phyloP scores from a whole-genome alignment of 305 asterid species.

The Fraxinus dipetala region DNA sequence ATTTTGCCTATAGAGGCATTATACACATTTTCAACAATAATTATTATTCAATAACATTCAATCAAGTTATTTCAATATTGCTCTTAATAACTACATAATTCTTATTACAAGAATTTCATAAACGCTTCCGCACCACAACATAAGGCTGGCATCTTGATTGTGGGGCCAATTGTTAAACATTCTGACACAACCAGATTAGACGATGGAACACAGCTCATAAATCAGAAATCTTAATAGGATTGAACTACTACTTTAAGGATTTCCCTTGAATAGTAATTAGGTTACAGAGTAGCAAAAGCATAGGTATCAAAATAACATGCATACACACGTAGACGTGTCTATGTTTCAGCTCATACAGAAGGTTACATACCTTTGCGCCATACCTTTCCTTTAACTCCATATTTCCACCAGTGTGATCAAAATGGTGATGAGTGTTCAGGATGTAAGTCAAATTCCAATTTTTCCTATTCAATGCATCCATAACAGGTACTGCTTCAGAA shows the following conservation, averaged over 20 bases:
- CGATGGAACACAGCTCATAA: background rate
- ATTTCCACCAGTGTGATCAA: constrained; percentile 97
- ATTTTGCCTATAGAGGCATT: too few species aligned
- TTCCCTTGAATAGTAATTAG: background rate
- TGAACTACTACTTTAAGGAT: background rate
- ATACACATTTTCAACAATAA: too few species aligned
- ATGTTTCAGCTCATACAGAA: constrained; percentile 10
- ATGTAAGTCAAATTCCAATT: constrained; percentile 80
- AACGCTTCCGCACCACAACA: background rate
- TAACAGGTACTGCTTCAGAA: constrained; percentile 50
- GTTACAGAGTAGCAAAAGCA: background rate
- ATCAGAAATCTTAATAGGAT: background rate
- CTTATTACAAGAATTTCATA: too few species aligned
- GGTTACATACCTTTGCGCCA: constrained; percentile 88
- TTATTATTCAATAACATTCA: too few species aligned
- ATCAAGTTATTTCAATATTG: too few species aligned
- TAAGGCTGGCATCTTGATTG: background rate
- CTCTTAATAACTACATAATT: too few species aligned
- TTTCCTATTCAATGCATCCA: constrained; percentile 65
- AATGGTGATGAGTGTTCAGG: constrained; percentile 90
- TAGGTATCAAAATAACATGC: background rate
- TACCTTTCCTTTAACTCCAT: constrained; percentile 83
- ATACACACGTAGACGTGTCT: constrained; percentile 8
- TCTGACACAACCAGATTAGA: background rate
- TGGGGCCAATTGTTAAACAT: background rate